A percentile compares a stretch with the other conserved stretches of the same genome.
Evolutionary conservation across 2,329 filamentous ascomycete genomes (phyloP).

Genomic region (Geosmithia flava): DNA sequence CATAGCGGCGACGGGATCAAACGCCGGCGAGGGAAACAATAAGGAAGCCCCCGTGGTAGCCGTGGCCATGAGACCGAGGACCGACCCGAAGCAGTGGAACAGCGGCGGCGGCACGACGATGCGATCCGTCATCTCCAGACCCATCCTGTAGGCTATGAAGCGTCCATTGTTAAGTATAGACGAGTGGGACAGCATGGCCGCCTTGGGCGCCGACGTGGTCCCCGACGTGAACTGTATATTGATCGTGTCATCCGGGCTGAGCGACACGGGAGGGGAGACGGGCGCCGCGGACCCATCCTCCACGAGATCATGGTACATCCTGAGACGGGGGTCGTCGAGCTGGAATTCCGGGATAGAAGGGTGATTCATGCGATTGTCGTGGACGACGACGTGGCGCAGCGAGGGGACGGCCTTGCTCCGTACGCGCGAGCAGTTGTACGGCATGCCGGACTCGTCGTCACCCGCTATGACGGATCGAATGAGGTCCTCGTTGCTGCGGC

Average conservation of each 20-base stretch:
- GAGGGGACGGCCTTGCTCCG: slow-evolving; percentile 46
- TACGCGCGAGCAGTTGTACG: slow-evolving; percentile 8
- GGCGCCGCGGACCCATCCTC: slow-evolving; percentile 11
- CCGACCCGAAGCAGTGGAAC: slow-evolving; percentile 83
- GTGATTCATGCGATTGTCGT: slow-evolving; percentile 59
- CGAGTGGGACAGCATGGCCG: slow-evolving; percentile 74
- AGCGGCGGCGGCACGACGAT: slow-evolving; percentile 79
- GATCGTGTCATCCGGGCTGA: slow-evolving; percentile 56
- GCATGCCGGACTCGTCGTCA: slow-evolving; percentile 11
- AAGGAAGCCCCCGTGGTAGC: slow-evolving; percentile 69
- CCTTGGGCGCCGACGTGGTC: slow-evolving; percentile 86
- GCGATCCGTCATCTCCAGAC: slow-evolving; percentile 58
- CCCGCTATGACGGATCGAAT: slow-evolving; percentile 32
- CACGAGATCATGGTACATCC: slow-evolving; percentile 29
- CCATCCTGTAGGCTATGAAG: slow-evolving; percentile 77
- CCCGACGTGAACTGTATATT: slow-evolving; percentile 97
- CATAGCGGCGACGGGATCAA: slow-evolving; percentile 66
- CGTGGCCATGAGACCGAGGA: slow-evolving; percentile 93
- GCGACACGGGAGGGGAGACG: slow-evolving; percentile 30
- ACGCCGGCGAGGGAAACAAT: slow-evolving; percentile 76
- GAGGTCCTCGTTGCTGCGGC: slow-evolving; percentile 38
- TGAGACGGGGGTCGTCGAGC: slow-evolving; percentile 29
- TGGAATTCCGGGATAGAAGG: slow-evolving; percentile 23
- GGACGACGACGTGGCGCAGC: slow-evolving; percentile 57
- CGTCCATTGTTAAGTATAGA: slow-evolving; percentile 89